Evolutionary conservation across 2,329 filamentous ascomycete species (phyloP).

Genomic region (Calonectria fujianensis): DNA sequence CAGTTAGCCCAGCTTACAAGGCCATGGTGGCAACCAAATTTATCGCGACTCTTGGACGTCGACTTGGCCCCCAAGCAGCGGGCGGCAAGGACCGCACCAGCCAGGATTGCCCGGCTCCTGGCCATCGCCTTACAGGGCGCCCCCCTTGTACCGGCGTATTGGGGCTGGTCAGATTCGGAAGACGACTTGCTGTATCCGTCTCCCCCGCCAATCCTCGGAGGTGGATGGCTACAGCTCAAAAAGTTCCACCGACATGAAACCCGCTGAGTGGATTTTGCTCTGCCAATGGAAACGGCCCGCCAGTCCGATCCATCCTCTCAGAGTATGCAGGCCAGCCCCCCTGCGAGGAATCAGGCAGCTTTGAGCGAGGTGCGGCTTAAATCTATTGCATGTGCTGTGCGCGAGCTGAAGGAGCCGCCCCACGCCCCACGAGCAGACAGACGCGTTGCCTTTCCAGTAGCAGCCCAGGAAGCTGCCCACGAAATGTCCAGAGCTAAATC

Average conservation of each 20-base stretch:
- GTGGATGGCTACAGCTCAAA: background rate
- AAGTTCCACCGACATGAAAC: conserved; percentile 14
- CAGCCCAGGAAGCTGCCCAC: background rate
- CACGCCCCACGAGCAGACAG: conserved; percentile 10
- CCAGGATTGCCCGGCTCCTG: conserved; percentile 5
- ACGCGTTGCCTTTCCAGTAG: conserved; percentile 7
- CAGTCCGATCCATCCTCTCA: conserved; percentile 16
- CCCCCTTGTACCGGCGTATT: background rate
- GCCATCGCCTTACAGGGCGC: background rate
- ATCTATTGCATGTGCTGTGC: background rate
- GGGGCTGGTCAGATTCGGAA: conserved; percentile 1
- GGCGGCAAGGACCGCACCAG: background rate
- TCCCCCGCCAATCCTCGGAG: conserved; percentile 10
- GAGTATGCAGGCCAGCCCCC: background rate
- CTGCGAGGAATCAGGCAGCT: conserved; percentile 5
- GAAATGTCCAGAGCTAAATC: background rate
- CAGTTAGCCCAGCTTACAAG: conserved; percentile 10
- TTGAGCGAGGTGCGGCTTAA: background rate
- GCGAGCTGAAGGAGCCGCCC: conserved; percentile 3
- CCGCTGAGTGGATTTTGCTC: background rate
- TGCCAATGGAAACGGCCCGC: conserved; percentile 1
- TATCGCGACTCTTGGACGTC: background rate
- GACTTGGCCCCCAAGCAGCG: background rate
- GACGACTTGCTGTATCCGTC: conserved; percentile 15
- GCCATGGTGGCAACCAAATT: conserved; percentile 7